Evolutionary conservation across 202 grass and related monocot species (phyloP).

Genomic region (Carex arenaria): DNA sequence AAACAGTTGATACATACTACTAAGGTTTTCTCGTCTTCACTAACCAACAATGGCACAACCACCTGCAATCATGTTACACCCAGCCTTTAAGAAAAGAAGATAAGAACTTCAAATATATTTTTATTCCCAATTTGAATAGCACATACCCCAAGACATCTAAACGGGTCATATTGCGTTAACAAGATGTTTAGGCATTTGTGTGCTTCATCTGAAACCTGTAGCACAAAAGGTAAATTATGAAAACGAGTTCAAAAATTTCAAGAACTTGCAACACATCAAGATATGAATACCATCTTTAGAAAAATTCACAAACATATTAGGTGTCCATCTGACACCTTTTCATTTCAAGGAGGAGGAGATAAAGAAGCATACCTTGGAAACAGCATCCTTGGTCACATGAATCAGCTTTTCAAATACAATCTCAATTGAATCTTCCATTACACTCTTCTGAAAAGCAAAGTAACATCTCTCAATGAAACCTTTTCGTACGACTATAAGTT

Average conservation of each 20-base stretch:
- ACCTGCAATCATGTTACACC: constrained; percentile 57
- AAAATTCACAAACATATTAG: neutral
- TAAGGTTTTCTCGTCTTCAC: constrained; percentile 93
- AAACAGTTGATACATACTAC: constrained; percentile 97
- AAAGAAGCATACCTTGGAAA: constrained; percentile 57
- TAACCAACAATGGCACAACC: constrained; percentile 76
- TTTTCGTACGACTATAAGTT: neutral
- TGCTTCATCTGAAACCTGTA: constrained; percentile 91
- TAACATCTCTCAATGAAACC: constrained; percentile 23
- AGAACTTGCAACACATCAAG: neutral
- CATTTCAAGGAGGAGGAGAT: constrained; percentile 20
- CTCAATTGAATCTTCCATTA: constrained; percentile 88
- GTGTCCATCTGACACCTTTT: neutral
- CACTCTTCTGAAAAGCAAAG: constrained; percentile 65
- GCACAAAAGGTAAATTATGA: constrained; percentile 19
- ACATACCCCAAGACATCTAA: constrained; percentile 79
- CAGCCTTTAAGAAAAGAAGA: neutral
- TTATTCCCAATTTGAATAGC: constrained; percentile 1
- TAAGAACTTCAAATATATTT: constrained; percentile 1
- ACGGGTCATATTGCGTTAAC: constrained; percentile 73
- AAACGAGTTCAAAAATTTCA: neutral
- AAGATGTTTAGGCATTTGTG: constrained; percentile 76
- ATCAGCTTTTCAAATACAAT: constrained; percentile 96
- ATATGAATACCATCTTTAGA: neutral
- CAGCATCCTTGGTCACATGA: constrained; percentile 72